phyloP scores from a whole-genome alignment of 352 stramenopile species.

The Phytophthora chlamydospora region DNA sequence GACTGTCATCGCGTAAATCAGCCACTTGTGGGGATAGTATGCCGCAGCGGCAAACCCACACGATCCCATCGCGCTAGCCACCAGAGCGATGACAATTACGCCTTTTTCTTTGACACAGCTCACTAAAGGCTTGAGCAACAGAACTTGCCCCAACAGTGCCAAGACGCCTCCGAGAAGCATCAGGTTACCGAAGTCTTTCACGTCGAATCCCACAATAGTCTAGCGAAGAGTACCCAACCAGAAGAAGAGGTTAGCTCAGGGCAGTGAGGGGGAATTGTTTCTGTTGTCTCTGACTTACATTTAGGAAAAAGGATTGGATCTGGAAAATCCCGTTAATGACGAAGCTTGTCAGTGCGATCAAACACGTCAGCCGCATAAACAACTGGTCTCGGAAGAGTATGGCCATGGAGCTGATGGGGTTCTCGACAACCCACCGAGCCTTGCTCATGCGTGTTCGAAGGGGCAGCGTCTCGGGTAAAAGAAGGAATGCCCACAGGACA shows the following conservation, averaged over 20 bases:
- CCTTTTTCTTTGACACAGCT: constrained; percentile 61
- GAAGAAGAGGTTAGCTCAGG: constrained; percentile 8
- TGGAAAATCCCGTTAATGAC: constrained; percentile 62
- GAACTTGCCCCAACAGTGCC: constrained; percentile 60
- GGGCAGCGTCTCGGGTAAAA: constrained; percentile 68
- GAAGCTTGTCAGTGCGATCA: constrained; percentile 77
- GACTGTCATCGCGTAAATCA: constrained; percentile 57
- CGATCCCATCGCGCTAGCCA: constrained; percentile 47
- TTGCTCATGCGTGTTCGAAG: constrained; percentile 39
- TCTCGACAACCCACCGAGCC: constrained; percentile 42
- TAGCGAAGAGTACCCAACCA: constrained; percentile 12
- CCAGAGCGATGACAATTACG: constrained; percentile 67
- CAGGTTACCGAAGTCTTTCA: constrained; percentile 63
- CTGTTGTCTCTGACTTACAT: constrained; percentile 35
- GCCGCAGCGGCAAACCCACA: constrained; percentile 46
- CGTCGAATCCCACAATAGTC: constrained; percentile 71
- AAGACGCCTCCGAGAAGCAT: constrained; percentile 64
- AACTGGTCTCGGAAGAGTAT: constrained; percentile 72
- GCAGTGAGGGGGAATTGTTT: neutral
- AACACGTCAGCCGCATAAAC: constrained; percentile 63
- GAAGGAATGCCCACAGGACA: constrained; percentile 57
- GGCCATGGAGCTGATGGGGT: constrained; percentile 64
- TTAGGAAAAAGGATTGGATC: constrained; percentile 78
- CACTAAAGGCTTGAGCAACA: constrained; percentile 74
- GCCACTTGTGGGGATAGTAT: constrained; percentile 63